A percentile compares a stretch with the other conserved stretches of the same genome.
Conservation (phyloP, 176 grass and related monocot species). For the Neostapfia colusana region DNA sequence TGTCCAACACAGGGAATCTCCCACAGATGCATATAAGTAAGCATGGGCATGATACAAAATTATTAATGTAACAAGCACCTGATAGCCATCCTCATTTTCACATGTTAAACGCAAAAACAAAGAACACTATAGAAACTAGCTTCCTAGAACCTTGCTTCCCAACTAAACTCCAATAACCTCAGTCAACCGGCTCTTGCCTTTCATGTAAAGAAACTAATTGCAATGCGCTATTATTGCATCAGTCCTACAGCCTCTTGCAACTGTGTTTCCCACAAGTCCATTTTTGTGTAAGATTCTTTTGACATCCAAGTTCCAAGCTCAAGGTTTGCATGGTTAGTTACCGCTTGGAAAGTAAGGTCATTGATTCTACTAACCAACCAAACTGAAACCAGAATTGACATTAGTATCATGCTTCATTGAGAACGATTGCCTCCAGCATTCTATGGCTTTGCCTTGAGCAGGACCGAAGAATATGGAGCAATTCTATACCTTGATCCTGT, state of each 20-base stretch:
- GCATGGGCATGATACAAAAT: not conserved
- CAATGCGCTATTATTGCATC: not conserved
- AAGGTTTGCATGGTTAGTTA: not conserved
- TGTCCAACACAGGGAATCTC: not conserved
- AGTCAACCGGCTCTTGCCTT: conserved; percentile 11
- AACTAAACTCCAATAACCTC: not conserved
- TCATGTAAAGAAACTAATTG: not conserved
- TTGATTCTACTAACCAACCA: conserved; percentile 9
- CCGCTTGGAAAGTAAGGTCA: not conserved
- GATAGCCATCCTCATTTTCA: not conserved
- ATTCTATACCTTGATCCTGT: conserved; percentile 53
- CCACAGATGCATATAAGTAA: not conserved
- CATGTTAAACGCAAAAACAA: not conserved
- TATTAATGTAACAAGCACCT: conserved; percentile 32
- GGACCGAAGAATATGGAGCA: conserved; percentile 73
- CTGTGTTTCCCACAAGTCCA: not conserved
- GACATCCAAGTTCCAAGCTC: not conserved
- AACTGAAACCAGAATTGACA: not conserved
- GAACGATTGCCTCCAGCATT: conserved; percentile 18
- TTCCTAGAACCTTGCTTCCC: conserved; percentile 12
- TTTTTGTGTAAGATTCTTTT: not conserved
- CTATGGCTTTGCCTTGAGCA: conserved; percentile 79
- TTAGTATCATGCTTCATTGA: conserved; percentile 31
- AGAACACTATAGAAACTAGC: not conserved
- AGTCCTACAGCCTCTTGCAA: not conserved